Percentiles rank a stretch among this genome's conserved stretches.
These are phyloP conservation scores for Lycium barbarum DNA, from an alignment of 257 asterid species.

Conservation along the genomic window DNA sequence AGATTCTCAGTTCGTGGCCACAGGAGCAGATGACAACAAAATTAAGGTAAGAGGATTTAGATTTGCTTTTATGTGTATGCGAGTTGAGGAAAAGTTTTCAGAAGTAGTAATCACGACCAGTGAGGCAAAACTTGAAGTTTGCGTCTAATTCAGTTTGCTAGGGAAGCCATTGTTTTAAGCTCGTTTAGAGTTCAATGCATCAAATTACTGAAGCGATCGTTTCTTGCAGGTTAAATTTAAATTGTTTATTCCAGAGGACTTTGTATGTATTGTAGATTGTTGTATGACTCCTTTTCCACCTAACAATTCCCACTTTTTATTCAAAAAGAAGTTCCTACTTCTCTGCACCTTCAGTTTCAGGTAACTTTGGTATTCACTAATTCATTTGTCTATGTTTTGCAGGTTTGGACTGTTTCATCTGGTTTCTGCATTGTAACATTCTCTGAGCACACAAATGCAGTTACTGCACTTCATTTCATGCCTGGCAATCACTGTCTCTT, in stretches of 20 bases:
- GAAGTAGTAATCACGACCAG: background rate
- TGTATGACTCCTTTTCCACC: background rate
- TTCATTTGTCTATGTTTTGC: conserved; percentile 41
- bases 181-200: background rate
- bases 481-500: conserved; percentile 83
- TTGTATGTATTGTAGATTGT: background rate
- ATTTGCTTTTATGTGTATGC: background rate
- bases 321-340: background rate
- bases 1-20: conserved; percentile 95
- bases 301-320: background rate
- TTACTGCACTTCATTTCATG: conserved; percentile 94
- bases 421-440: conserved; percentile 94
- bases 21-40: conserved; percentile 98
- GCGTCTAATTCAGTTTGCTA: background rate
- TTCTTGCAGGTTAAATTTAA: background rate
- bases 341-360: background rate
- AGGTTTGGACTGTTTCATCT: conserved; percentile 97
- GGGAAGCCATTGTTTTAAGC: background rate
- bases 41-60: conserved; percentile 63
- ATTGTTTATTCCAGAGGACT: background rate
- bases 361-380: background rate
- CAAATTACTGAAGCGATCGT: background rate
- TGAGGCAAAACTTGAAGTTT: conserved; percentile 2
- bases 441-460: conserved; percentile 92
- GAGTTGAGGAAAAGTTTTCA: background rate